Conservation (phyloP, 768 basidiomycete species). For the Lentinula boryana region DNA sequence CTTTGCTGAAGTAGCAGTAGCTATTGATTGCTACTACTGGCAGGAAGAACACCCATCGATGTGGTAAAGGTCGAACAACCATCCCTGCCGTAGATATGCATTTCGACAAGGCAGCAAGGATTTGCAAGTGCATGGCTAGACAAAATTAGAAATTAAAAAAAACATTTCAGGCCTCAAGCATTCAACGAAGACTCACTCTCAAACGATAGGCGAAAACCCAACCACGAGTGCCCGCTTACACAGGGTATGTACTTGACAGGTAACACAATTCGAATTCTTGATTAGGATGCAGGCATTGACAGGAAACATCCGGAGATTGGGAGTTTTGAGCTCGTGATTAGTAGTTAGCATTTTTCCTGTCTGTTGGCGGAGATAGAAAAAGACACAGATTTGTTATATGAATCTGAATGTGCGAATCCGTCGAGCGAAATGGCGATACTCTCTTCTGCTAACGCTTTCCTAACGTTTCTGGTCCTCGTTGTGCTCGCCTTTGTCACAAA, state of each 20-base stretch:
- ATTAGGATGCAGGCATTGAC: too few species aligned
- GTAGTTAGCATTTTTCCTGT: neutral
- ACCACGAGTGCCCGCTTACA: too few species aligned
- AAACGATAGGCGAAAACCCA: too few species aligned
- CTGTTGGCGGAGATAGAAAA: neutral
- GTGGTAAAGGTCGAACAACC: slow-evolving; percentile 6
- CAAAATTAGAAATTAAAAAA: too few species aligned
- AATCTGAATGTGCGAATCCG: too few species aligned
- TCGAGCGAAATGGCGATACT: neutral
- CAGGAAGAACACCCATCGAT: slow-evolving; percentile 9
- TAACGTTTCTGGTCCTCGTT: neutral
- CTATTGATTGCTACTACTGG: slow-evolving; percentile 2
- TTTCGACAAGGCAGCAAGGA: too few species aligned
- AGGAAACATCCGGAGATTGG: too few species aligned
- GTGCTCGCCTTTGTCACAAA: neutral
- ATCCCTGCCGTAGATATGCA: neutral
- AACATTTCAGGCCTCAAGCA: too few species aligned
- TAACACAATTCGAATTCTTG: neutral
- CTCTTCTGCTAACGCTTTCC: neutral
- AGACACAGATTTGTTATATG: neutral
- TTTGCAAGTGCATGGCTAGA: too few species aligned
- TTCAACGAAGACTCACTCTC: too few species aligned
- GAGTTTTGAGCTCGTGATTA: too few species aligned
- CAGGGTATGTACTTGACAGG: neutral
- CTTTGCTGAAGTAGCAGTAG: neutral